Evolutionary conservation across 1,284 basidiomycete species (phyloP), one percentile per base, ranked within the genome.

Genomic region (Inonotus obliquus): DNA sequence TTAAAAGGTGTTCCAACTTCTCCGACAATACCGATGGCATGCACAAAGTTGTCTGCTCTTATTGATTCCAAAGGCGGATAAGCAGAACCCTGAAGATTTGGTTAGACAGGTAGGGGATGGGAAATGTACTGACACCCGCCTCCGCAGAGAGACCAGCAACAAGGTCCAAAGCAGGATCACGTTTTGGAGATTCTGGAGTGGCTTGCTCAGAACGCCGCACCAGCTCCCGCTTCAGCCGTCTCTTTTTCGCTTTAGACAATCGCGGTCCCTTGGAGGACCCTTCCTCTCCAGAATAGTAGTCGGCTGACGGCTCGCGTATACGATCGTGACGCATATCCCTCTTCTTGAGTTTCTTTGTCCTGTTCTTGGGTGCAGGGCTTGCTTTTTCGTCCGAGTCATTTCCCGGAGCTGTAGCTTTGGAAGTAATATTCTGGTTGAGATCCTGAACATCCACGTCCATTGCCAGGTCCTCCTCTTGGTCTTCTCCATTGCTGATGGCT

Each of bases 1-100:
- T n/a, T 19, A 13, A 5, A 9, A 9, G 57, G 51, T 49, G 19
- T 21, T 1, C 56, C 58, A 19, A 52, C 29, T 1, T 25, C 25
- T 17, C 7, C 54, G 13, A 61, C 51, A 27, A 64, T 32, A 13
- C 59, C 63, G 35, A 64, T 64, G 9, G 61, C 59, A 38, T 60
- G 44, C 2, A 48, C 35, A 29, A 35, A 53, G 17, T 35, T 38
- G 25, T 54, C 53, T 29, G 14, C 51, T 27, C 27, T 54, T 39
- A 57, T 52, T 25, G 47, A 21, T 23, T 55, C 49, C 53, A 61
- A 38, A 19, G 55, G 27, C 19, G 55, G 56, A 48, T 62, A 62
- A 21, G 44, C 44, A 37, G 39, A 25, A 38, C 35, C 48, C 61
- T 62, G 41, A 29, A 19, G 19, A 32, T 19, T 39, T 37, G 4